A percentile compares a stretch with the other conserved stretches of the same genome.
Evolutionary conservation across 371 early-diverging fungal genomes (phyloP).

Genomic region (Synchytrium microbalum): DNA sequence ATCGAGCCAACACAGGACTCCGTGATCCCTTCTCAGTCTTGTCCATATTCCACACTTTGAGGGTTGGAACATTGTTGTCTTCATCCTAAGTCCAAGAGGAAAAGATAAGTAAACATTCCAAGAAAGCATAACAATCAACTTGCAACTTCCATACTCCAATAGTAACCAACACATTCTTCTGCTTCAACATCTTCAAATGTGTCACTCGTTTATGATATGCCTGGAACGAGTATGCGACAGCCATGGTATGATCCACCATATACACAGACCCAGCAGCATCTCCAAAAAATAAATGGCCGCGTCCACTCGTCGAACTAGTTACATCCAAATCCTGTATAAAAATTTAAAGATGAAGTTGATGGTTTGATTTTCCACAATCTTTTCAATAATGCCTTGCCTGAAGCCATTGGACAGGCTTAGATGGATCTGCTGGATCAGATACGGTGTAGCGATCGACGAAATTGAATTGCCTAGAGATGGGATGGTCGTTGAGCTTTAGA

Average conservation of each 20-base stretch:
- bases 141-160: constrained; percentile 48
- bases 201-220: constrained; percentile 69
- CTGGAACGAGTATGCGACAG: constrained; percentile 53
- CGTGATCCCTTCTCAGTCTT: constrained; percentile 46
- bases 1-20: constrained; percentile 54
- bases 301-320: constrained; percentile 22
- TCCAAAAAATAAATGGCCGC: constrained; percentile 31
- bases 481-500: neutral
- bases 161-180: constrained; percentile 60
- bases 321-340: constrained; percentile 20
- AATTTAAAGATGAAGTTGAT: neutral
- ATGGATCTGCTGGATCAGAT: neutral
- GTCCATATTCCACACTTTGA: constrained; percentile 79
- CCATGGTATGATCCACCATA: constrained; percentile 25
- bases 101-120: neutral
- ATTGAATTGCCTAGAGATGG: neutral
- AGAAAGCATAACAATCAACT: neutral
- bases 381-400: too few relatives aligned
- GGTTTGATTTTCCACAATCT: too few relatives aligned
- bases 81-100: constrained; percentile 22
- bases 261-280: constrained; percentile 3
- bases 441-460: neutral
- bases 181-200: constrained; percentile 68
- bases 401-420: neutral
- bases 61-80: constrained; percentile 33